phyloP scores from a whole-genome alignment of 352 stramenopile genomes.

The Globisporangium radiosum region DNA sequence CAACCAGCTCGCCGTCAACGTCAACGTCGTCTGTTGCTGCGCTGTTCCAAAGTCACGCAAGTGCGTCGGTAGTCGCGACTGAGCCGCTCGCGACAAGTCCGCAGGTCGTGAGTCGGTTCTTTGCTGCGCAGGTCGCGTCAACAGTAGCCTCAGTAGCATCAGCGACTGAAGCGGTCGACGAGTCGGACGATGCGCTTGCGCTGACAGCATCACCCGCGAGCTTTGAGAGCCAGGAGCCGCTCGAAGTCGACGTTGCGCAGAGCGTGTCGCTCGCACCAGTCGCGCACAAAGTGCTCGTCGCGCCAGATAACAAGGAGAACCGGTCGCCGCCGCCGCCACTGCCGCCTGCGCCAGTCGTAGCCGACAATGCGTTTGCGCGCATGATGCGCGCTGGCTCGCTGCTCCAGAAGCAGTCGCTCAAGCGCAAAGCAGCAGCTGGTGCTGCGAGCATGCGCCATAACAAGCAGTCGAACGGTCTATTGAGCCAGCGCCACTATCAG shows the following conservation, averaged over 20 bases:
- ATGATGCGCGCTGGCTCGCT: constrained; percentile 71
- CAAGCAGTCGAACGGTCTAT: constrained; percentile 4
- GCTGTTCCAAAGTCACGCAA: not conserved
- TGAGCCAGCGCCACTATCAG: not conserved
- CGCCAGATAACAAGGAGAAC: constrained; percentile 38
- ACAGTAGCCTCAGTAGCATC: constrained; percentile 23
- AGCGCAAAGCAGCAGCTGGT: constrained; percentile 34
- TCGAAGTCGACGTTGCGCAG: constrained; percentile 33
- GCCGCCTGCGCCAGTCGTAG: constrained; percentile 3
- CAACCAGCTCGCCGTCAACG: not conserved
- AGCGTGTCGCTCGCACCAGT: constrained; percentile 50
- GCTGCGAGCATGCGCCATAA: constrained; percentile 1
- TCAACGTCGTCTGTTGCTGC: not conserved
- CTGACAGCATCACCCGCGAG: constrained; percentile 9
- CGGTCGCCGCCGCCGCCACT: constrained; percentile 14
- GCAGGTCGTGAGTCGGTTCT: constrained; percentile 16
- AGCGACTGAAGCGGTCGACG: constrained; percentile 19
- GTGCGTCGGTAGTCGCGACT: not conserved
- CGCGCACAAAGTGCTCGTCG: constrained; percentile 23
- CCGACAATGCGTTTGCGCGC: constrained; percentile 75
- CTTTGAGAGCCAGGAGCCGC: constrained; percentile 54
- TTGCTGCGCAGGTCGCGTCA: constrained; percentile 12
- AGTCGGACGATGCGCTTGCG: constrained; percentile 11
- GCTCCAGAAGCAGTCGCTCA: constrained; percentile 45
- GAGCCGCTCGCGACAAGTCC: constrained; percentile 1